Evolutionary conservation across 2,329 filamentous ascomycete genomes (phyloP).

Genomic region (Arthrobotrys entomopaga): DNA sequence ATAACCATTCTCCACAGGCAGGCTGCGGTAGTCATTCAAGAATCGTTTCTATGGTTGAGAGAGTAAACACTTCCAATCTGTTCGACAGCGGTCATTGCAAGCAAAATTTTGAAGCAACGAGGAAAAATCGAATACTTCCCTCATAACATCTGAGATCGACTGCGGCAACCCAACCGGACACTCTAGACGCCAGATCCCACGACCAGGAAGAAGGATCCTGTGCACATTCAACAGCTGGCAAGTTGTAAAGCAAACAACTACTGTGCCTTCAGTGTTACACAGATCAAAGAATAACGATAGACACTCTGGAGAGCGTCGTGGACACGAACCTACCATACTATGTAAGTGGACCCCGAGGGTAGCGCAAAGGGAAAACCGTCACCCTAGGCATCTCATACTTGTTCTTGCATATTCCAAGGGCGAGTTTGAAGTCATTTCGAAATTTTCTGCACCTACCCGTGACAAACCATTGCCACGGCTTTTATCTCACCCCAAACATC

Average conservation of each 20-base stretch:
- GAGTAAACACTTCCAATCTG: constrained; percentile 12
- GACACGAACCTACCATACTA: constrained; percentile 13
- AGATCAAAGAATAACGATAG: constrained; percentile 13
- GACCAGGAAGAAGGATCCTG: constrained; percentile 36
- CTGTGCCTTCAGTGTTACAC: constrained; percentile 52
- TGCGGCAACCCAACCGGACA: neutral
- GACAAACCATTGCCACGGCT: constrained; percentile 15
- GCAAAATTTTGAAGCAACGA: too few species aligned
- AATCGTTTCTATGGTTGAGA: constrained; percentile 38
- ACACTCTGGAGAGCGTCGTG: neutral
- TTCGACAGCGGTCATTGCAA: too few species aligned
- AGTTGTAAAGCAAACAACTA: constrained; percentile 47
- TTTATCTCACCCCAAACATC: constrained; percentile 2
- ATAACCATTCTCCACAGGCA: too few species aligned
- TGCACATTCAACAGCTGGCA: constrained; percentile 51
- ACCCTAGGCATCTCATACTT: constrained; percentile 13
- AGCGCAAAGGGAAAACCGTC: constrained; percentile 9
- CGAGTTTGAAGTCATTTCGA: neutral
- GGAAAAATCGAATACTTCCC: too few species aligned
- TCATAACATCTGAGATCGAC: too few species aligned
- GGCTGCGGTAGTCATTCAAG: too few species aligned
- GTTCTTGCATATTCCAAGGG: constrained; percentile 26
- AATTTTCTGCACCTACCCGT: constrained; percentile 39
- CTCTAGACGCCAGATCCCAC: neutral
- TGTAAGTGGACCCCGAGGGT: constrained; percentile 40